Evolutionary conservation across 139 green algal genomes (phyloP).

Genomic region (Volvox reticuliferus): DNA sequence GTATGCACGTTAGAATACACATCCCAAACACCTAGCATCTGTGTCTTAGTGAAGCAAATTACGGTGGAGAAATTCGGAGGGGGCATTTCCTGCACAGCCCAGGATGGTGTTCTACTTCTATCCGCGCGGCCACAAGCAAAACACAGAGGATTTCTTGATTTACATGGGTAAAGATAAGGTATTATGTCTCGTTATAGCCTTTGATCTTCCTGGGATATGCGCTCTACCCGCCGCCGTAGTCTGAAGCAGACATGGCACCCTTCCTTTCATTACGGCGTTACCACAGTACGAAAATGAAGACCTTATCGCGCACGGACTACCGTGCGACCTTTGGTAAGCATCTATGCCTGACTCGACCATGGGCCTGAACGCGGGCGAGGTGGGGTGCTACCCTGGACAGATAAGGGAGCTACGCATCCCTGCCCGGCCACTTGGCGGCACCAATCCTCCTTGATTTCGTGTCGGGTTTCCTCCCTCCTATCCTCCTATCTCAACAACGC

Average conservation of each 20-base stretch:
- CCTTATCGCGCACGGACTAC: constrained; percentile 87
- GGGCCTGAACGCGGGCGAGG: too few species aligned
- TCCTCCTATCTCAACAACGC: too few species aligned
- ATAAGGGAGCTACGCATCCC: too few species aligned
- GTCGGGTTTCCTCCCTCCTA: too few species aligned
- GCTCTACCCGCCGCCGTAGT: neutral
- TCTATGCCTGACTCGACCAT: neutral
- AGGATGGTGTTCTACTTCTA: constrained; percentile 94
- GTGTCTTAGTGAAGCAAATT: neutral
- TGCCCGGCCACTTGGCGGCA: too few species aligned
- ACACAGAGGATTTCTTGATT: constrained; percentile 82
- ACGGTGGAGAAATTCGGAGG: neutral
- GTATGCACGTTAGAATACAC: too few species aligned
- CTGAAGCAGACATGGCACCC: neutral
- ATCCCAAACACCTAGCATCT: neutral
- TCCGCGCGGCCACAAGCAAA: constrained; percentile 68
- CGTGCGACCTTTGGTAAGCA: constrained; percentile 77
- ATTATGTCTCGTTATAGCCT: neutral
- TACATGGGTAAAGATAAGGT: constrained; percentile 87
- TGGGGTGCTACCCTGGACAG: too few species aligned
- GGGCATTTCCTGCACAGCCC: neutral
- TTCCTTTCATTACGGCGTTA: neutral
- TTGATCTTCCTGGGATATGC: neutral
- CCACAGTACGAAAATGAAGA: constrained; percentile 94
- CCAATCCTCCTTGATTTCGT: too few species aligned